phyloP scores from a whole-genome alignment of 164 flowering plant genomes.

The Magnolia changhungtana region DNA sequence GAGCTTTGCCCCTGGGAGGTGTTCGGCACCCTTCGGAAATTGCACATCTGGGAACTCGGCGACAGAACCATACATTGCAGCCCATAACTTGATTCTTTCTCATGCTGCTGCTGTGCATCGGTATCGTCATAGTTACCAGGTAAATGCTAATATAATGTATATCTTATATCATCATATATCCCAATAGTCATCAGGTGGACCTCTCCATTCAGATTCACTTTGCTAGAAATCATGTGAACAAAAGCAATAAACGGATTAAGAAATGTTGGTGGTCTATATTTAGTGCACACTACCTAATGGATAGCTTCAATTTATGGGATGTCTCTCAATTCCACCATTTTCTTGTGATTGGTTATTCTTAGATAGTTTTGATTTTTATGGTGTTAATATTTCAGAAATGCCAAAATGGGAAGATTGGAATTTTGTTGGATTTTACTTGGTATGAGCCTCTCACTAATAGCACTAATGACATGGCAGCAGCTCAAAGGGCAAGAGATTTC shows the following conservation, averaged over 20 bases:
- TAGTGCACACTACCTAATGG: too few relatives aligned
- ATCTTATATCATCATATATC: slow-evolving; percentile 4
- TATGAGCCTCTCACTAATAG: slow-evolving; percentile 21
- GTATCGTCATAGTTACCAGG: slow-evolving; percentile 57
- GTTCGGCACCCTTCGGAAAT: slow-evolving; percentile 54
- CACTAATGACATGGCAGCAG: slow-evolving; percentile 10
- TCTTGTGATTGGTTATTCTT: too few relatives aligned
- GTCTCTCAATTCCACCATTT: too few relatives aligned
- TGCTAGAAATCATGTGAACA: too few relatives aligned
- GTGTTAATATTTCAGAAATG: not conserved
- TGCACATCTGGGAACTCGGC: slow-evolving; percentile 63
- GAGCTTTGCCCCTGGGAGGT: slow-evolving; percentile 58
- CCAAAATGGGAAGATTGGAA: slow-evolving; percentile 18
- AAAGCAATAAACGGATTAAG: too few relatives aligned
- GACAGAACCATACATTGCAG: slow-evolving; percentile 71
- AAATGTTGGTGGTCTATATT: too few relatives aligned
- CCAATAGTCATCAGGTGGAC: slow-evolving; percentile 13
- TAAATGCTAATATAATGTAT: slow-evolving; percentile 2
- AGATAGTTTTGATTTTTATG: not conserved
- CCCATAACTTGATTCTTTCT: slow-evolving; percentile 57
- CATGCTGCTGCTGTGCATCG: slow-evolving; percentile 70
- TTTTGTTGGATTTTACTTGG: slow-evolving; percentile 24
- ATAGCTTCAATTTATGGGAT: too few relatives aligned
- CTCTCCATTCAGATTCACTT: too few relatives aligned
- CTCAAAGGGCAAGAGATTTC: slow-evolving; percentile 21